Evolutionary conservation across 805 yeast species (phyloP), one percentile per base, ranked within the genome.

Genomic region (Saturnispora quitensis): DNA sequence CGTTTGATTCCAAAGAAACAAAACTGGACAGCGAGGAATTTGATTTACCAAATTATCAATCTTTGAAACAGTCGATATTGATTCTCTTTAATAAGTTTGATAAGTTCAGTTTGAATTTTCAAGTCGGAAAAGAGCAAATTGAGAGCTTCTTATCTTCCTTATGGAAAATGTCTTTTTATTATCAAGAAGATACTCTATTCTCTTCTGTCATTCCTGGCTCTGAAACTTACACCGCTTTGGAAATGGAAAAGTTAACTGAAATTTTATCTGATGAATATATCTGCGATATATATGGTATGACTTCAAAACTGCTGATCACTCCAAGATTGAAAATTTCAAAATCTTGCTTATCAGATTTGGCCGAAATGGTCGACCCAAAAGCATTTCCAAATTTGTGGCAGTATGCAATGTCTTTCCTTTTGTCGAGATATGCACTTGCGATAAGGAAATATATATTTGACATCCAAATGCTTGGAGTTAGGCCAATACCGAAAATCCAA

Each of bases 401-500:
- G 2, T 55, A 64, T 2, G 55, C 77, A 3, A 55, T 75, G 0
- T 76, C 79, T 2, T 83, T 70, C 57, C 70, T 86, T 33, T 65
- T 78, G 0, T 72, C 81, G 18, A 72, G 96, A 40, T 68, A 77
- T 25, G 79, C 85, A 0, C 73, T 86, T 54, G 74, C 80, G 0
- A 66, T 90, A 43, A 73, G 84, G 51, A 77, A 84, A 53, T 82
- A 78, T 55, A 69, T 86, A 6, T 78, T 84, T 15, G 89, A 86
- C 56, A 77, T 74, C 48, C 76, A 73, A 33, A 66, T 89, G 12
- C 62, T 83, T 5, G 78, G 81, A 35, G 70, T 65, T 31, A 76
- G 76, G 49, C 97, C 97, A 1, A 69, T 86, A 15, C 78, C 91
- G 0, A 72, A 75, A 40, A 64, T 86, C 7, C 88, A 87, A 57